Evolutionary conservation across 768 basidiomycete species (phyloP).

Genomic region (Steccherinum ochraceum): DNA sequence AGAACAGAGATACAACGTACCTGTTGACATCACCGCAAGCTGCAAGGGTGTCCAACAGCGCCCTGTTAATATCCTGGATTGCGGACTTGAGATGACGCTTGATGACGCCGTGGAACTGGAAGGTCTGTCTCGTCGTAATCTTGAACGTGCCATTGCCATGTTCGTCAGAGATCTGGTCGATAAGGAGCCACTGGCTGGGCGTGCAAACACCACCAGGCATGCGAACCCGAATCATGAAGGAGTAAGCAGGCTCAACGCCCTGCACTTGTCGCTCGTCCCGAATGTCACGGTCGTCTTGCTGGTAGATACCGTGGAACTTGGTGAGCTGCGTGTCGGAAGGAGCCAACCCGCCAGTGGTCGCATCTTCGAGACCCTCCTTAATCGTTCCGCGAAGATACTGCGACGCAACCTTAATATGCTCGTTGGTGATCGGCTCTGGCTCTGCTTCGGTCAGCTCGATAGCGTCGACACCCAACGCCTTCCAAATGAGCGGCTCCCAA

Average conservation of each 20-base stretch:
- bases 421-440: conserved; percentile 96
- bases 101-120: conserved; percentile 99
- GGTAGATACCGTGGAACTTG: conserved; percentile 96
- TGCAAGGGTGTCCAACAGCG: conserved; percentile 88
- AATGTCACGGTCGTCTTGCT: conserved; percentile 98
- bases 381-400: conserved; percentile 94
- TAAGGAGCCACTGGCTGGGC: conserved; percentile 88
- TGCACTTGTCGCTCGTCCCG: conserved; percentile 91
- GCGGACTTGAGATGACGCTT: conserved; percentile 94
- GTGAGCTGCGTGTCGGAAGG: conserved; percentile 90
- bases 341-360: conserved; percentile 84
- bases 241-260: conserved; percentile 91
- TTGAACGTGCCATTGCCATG: conserved; percentile 93
- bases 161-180: conserved; percentile 95
- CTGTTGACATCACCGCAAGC: conserved; percentile 98
- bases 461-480: conserved; percentile 85
- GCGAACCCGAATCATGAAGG: conserved; percentile 97
- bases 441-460: conserved; percentile 88
- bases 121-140: conserved; percentile 95
- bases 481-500: conserved; percentile 96
- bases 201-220: conserved; percentile 95
- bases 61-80: conserved; percentile 93
- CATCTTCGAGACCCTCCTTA: conserved; percentile 82
- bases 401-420: conserved; percentile 97
- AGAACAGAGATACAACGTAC: conserved; percentile 31